Evolutionary conservation across 352 stramenopile genomes (phyloP).

Genomic region (Globisporangium parvum): DNA sequence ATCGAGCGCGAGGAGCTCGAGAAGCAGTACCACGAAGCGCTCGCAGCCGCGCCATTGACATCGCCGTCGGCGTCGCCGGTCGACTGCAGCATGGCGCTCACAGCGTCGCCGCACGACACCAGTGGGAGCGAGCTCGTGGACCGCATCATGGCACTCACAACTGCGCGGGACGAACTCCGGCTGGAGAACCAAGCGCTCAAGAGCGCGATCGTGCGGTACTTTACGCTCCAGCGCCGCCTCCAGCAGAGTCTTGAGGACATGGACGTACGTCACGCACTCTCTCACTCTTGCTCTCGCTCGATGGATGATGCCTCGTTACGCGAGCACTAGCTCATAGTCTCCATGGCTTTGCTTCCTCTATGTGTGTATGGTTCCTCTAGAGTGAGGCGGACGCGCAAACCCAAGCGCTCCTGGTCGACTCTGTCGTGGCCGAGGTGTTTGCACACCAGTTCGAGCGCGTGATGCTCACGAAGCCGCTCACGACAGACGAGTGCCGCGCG

Average conservation of each 20-base stretch:
- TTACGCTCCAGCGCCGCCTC: slow-evolving; percentile 40
- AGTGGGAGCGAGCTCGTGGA: slow-evolving; percentile 5
- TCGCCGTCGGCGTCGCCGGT: slow-evolving; percentile 8
- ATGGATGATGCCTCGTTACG: not conserved
- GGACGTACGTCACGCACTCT: not conserved
- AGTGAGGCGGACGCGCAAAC: slow-evolving; percentile 2
- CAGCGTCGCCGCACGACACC: not conserved
- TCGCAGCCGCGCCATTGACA: slow-evolving; percentile 10
- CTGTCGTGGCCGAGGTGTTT: slow-evolving; percentile 6
- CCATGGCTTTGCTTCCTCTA: not conserved
- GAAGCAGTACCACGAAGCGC: slow-evolving; percentile 31
- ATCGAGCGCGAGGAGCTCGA: slow-evolving; percentile 30
- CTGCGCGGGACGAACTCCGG: slow-evolving; percentile 26
- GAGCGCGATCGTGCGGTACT: slow-evolving; percentile 25
- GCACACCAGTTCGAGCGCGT: slow-evolving; percentile 41
- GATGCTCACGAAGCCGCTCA: slow-evolving; percentile 29
- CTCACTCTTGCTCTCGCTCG: not conserved
- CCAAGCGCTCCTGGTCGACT: not conserved
- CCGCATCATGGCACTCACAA: slow-evolving; percentile 12
- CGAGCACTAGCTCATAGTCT: not conserved
- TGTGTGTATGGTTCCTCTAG: not conserved
- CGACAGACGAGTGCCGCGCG: slow-evolving; percentile 29
- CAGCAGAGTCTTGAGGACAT: slow-evolving; percentile 14
- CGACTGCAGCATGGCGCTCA: not conserved
- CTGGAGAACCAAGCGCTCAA: slow-evolving; percentile 50